These are phyloP conservation scores for Tremella fuciformis DNA, from an alignment of 768 basidiomycete species.

Conservation along the genomic window DNA sequence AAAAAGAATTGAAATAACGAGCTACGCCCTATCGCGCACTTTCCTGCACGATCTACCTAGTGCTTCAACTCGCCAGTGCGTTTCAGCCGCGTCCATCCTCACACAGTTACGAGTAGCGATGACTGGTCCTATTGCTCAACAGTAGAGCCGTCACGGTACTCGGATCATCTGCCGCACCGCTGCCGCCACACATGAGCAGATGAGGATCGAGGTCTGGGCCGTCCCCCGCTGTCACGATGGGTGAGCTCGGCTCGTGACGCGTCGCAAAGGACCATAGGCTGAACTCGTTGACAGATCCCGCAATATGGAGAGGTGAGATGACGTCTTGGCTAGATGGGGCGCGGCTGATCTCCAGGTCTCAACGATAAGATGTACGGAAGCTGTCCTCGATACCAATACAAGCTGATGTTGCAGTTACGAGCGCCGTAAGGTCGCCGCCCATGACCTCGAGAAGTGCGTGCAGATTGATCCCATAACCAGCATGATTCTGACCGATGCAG, in stretches of 20 bases:
- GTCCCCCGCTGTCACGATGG: constrained; percentile 1
- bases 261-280: neutral
- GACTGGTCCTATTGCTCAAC: no score
- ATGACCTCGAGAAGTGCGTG: constrained; percentile 87
- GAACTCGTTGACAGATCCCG: neutral
- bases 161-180: no score
- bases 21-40: no score
- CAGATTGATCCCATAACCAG: neutral
- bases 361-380: constrained; percentile 49
- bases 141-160: no score
- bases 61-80: no score
- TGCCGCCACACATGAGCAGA: no score
- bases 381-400: no score
- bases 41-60: no score
- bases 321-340: neutral
- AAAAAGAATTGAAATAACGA: no score
- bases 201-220: no score
- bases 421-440: constrained; percentile 90
- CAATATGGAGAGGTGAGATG: constrained; percentile 5
- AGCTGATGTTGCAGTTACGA: constrained; percentile 62
- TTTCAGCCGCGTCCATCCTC: no score
- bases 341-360: constrained; percentile 32
- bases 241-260: neutral
- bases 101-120: no score
- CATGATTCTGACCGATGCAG: constrained; percentile 27